These are phyloP conservation scores for Ilex paraguariensis DNA, from an alignment of 305 asterid species.

Conservation along the genomic window DNA sequence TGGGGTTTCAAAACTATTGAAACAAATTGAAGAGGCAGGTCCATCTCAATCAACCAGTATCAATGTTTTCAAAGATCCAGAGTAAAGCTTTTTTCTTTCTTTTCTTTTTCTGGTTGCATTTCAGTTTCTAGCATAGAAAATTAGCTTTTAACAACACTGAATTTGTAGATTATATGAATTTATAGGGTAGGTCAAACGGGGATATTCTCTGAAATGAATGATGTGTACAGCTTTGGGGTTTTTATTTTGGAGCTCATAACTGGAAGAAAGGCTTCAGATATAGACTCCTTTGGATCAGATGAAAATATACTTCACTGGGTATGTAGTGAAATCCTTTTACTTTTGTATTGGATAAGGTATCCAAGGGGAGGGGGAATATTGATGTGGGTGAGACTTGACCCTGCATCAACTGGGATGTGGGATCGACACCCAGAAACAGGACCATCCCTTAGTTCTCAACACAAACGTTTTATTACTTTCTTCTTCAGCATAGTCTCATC, in stretches of 20 bases:
- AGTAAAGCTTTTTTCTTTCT: constrained; percentile 29
- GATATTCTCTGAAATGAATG: constrained; percentile 29
- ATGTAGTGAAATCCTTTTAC: constrained; percentile 5
- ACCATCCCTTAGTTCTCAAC: too few relatives aligned
- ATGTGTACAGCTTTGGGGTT: constrained; percentile 67
- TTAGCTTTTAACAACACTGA: neutral
- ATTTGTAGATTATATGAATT: constrained; percentile 5
- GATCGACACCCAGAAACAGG: too few relatives aligned
- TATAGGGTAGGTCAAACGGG: constrained; percentile 35
- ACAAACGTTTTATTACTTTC: too few relatives aligned
- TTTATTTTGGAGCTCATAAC: constrained; percentile 65
- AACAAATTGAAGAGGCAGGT: constrained; percentile 35
- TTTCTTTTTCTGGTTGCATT: neutral
- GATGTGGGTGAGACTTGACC: too few relatives aligned
- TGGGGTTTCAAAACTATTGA: constrained; percentile 43
- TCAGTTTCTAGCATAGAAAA: neutral
- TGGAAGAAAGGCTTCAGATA: constrained; percentile 43
- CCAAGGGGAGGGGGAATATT: too few relatives aligned
- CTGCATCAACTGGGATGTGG: too few relatives aligned
- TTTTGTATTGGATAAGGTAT: too few relatives aligned
- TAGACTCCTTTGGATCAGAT: constrained; percentile 39
- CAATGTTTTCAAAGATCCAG: constrained; percentile 59
- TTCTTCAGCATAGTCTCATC: too few relatives aligned
- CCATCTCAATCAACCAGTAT: constrained; percentile 37
- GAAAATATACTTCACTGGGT: constrained; percentile 48